A percentile compares a stretch with the other conserved stretches of the same genome.
phyloP scores from a whole-genome alignment of 2,329 filamentous ascomycete genomes.

The Onygenales sp. region DNA sequence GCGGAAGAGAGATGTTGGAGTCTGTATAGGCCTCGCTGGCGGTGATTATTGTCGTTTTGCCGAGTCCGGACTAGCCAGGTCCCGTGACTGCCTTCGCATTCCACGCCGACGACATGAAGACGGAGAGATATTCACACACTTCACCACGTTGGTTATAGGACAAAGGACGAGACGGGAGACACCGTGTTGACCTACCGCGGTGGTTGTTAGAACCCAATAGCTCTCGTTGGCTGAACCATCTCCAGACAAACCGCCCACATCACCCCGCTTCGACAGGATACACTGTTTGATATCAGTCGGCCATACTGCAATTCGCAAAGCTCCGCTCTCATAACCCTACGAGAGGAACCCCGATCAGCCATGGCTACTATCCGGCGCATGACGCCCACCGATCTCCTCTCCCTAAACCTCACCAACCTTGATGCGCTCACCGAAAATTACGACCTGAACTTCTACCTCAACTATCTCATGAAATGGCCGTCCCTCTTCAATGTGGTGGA shows the following conservation, averaged over 20 bases:
- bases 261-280: neutral
- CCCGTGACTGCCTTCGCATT: neutral
- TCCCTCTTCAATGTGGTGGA: slow-evolving; percentile 88
- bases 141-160: too few relatives aligned
- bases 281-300: neutral
- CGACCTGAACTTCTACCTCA: slow-evolving; percentile 87
- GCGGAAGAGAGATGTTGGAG: neutral
- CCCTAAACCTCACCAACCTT: slow-evolving; percentile 88
- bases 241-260: neutral
- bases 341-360: slow-evolving; percentile 7
- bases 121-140: too few relatives aligned
- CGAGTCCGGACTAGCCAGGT: neutral
- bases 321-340: neutral
- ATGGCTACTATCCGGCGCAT: slow-evolving; percentile 87
- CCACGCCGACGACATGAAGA: too few relatives aligned
- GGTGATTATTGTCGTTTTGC: neutral
- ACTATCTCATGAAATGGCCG: slow-evolving; percentile 94
- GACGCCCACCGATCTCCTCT: slow-evolving; percentile 72
- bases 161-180: too few relatives aligned
- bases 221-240: neutral
- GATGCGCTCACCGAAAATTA: slow-evolving; percentile 98
- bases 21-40: neutral
- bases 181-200: too few relatives aligned
- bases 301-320: neutral
- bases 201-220: too few relatives aligned